Evolutionary conservation across 345 rosid species (phyloP).

Genomic region (Lepidium aucheri): DNA sequence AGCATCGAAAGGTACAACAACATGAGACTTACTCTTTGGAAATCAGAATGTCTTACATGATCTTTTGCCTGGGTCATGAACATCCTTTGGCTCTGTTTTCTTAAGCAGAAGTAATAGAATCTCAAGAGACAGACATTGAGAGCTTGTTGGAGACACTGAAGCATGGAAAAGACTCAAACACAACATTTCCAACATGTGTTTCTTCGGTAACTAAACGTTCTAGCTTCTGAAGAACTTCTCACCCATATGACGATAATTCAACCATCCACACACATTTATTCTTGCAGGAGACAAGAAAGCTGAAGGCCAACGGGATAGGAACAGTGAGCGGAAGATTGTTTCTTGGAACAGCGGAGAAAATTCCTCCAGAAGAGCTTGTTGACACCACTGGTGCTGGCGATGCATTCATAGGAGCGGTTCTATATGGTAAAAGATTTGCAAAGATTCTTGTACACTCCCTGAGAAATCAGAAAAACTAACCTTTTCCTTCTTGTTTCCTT

Average conservation of each 20-base stretch:
- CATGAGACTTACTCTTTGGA: not conserved
- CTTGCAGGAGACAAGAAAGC: slow-evolving; percentile 34
- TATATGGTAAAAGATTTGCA: slow-evolving; percentile 44
- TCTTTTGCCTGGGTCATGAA: not conserved
- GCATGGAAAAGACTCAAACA: slow-evolving; percentile 38
- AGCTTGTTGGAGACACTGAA: slow-evolving; percentile 41
- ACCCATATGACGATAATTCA: not conserved
- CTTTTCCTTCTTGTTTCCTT: not conserved
- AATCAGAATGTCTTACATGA: not conserved
- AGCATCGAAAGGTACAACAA: slow-evolving; percentile 43
- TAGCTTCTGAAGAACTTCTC: not conserved
- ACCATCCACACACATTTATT: not conserved
- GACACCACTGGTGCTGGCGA: slow-evolving; percentile 97
- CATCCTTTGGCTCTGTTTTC: not conserved
- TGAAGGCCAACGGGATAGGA: slow-evolving; percentile 59
- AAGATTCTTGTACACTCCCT: not conserved
- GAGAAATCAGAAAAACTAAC: not conserved
- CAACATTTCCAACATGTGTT: slow-evolving; percentile 43
- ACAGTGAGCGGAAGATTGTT: slow-evolving; percentile 51
- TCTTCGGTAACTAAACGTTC: slow-evolving; percentile 41
- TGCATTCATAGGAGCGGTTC: slow-evolving; percentile 74
- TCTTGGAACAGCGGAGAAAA: slow-evolving; percentile 70
- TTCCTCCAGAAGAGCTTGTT: slow-evolving; percentile 65
- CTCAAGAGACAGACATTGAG: slow-evolving; percentile 51
- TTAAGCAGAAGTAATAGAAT: slow-evolving; percentile 30